Conservation (phyloP, 176 grass and related monocot species). For the Triticum urartu region DNA sequence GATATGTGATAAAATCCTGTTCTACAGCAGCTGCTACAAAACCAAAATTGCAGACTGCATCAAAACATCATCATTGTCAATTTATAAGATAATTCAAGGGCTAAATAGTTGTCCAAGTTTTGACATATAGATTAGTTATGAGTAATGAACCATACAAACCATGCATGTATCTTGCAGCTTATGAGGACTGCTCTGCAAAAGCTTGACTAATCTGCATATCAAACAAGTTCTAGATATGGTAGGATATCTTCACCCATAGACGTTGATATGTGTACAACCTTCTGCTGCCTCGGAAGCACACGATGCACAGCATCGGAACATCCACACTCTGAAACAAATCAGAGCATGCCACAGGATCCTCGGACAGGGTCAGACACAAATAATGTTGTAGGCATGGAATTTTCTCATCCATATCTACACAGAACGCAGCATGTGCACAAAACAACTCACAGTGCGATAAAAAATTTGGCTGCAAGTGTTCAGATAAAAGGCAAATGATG, state of each 20-base stretch:
- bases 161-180: constrained; percentile 99
- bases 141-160: constrained; percentile 44
- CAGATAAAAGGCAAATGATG: constrained; percentile 92
- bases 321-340: too few relatives aligned
- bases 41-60: constrained; percentile 89
- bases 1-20: constrained; percentile 82
- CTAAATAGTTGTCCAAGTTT: not conserved
- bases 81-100: not conserved
- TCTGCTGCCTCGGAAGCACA: too few relatives aligned
- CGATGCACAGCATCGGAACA: too few relatives aligned
- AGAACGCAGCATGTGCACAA: constrained; percentile 82
- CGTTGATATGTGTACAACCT: too few relatives aligned
- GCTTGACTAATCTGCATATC: constrained; percentile 78
- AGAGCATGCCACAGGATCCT: too few relatives aligned
- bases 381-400: too few relatives aligned
- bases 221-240: constrained; percentile 83
- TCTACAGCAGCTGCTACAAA: constrained; percentile 86
- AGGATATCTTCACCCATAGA: constrained; percentile 65
- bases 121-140: not conserved
- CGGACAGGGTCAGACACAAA: too few relatives aligned
- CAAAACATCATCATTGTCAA: constrained; percentile 31
- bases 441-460: constrained; percentile 61
- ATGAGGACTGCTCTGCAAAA: constrained; percentile 74
- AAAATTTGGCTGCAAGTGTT: constrained; percentile 70
- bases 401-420: constrained; percentile 73